Conservation (phyloP, 805 yeast genomes). For the Starmera caribaea region DNA sequence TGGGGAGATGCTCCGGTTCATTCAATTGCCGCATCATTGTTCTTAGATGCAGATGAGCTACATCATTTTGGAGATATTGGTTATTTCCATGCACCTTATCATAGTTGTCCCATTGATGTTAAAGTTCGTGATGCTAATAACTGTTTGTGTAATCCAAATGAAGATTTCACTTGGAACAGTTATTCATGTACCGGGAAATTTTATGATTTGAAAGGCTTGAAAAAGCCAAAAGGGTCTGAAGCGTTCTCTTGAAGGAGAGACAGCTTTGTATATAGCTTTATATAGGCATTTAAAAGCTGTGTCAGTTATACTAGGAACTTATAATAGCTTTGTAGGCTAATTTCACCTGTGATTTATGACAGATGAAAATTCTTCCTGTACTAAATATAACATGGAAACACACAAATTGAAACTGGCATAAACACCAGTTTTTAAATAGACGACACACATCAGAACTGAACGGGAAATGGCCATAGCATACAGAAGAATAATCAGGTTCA, state of each 20-base stretch:
- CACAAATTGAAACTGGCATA: no score
- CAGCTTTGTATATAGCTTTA: no score
- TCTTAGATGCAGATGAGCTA: conserved; percentile 57
- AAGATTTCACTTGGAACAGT: conserved; percentile 69
- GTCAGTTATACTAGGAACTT: no score
- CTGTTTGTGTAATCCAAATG: conserved; percentile 63
- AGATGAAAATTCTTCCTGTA: no score
- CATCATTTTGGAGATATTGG: conserved; percentile 84
- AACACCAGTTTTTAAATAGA: no score
- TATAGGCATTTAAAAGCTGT: no score
- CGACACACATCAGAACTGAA: no score
- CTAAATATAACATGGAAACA: no score
- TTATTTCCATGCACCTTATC: conserved; percentile 74
- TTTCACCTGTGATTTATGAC: no score
- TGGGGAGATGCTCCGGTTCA: conserved; percentile 97
- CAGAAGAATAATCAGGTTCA: conserved; percentile 12
- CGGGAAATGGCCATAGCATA: no score
- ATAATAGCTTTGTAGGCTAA: no score
- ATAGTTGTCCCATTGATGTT: conserved; percentile 66
- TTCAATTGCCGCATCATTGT: conserved; percentile 76
- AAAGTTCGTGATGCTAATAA: conserved; percentile 46
- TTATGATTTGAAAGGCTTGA: conserved; percentile 42
- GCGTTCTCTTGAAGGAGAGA: no score
- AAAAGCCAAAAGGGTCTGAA: conserved; percentile 55
- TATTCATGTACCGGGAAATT: conserved; percentile 65